Evolutionary conservation across 225 moss, liverwort and hornwort genomes (phyloP).

Genomic region (Thuidium tamariscinum): DNA sequence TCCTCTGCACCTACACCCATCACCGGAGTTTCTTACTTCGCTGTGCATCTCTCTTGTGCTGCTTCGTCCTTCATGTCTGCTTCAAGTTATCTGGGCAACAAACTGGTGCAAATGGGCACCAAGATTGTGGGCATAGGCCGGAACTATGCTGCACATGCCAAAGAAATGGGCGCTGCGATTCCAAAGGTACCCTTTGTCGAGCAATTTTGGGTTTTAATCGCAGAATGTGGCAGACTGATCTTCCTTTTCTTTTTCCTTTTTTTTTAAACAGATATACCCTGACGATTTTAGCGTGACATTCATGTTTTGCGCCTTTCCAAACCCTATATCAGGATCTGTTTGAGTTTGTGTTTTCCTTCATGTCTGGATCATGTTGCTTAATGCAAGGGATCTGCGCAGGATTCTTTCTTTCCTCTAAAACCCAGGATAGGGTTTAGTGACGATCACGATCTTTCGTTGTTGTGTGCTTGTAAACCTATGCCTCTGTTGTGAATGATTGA

Average conservation of each 20-base stretch:
- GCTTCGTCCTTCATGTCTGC: slow-evolving; percentile 26
- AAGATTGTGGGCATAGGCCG: slow-evolving; percentile 83
- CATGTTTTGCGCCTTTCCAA: background rate
- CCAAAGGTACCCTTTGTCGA: slow-evolving; percentile 29
- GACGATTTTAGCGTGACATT: background rate
- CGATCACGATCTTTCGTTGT: background rate
- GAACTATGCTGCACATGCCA: slow-evolving; percentile 76
- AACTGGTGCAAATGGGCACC: slow-evolving; percentile 72
- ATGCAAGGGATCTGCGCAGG: background rate
- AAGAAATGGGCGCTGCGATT: slow-evolving; percentile 56
- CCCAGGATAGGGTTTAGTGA: background rate
- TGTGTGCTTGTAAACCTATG: background rate
- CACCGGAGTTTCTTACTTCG: background rate
- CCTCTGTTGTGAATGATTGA: background rate
- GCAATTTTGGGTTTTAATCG: background rate
- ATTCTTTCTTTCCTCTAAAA: background rate
- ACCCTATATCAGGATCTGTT: background rate
- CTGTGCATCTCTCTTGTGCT: background rate
- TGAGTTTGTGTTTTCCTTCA: background rate
- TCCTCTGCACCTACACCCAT: background rate
- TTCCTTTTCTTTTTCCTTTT: background rate
- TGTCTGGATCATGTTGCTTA: background rate
- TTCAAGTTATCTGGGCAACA: slow-evolving; percentile 48
- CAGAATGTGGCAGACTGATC: background rate
- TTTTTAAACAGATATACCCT: background rate